Base-by-base conservation (phyloP, 768 basidiomycete species). In the Russula earlei region DNA sequence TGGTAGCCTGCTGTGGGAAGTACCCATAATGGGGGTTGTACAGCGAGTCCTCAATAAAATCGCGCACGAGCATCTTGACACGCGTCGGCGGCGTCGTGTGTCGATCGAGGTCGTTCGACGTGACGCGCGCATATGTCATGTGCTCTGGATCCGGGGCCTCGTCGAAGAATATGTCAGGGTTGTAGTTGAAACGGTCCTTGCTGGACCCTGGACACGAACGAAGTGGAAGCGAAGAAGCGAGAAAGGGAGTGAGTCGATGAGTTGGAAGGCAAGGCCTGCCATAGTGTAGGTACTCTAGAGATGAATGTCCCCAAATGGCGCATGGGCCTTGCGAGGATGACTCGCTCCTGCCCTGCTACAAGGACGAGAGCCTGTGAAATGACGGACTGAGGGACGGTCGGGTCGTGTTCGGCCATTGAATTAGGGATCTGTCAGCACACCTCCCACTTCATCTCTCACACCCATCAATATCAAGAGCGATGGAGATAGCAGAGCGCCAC, bases 21-120 rank as follows among this genome's bases (percentile, higher is more conserved):
- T 99, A 99, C 36, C 96, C 96, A 67, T 99, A 98, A 69, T 94
- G 73, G 4, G 92, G 94, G 68, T 99, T 98, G 74, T 99, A 99
- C 36, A 99, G 71, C 8, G 89, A 85, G 67, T 99, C 96, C 66
- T 98, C 92, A 58, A 99, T 92, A 67, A 87, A 99, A 72, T 99
- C 95, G 61, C 96, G 83, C 44, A 85, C 84, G 34, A 98, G 83
- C 91, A 97, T 94, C 70, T 88, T 91, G 54, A 94, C 93, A 51
- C 81, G 75, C 43, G 72, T 79, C 3, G 93, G 94, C 7, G 90
- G 91, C 34, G 70, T 67, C 8, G 68, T 71, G 50, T 71, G 69
- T 54, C 67, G 69, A 62, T 83, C 82, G 57, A 93, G 69, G 54
- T 83, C 77, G 62, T 84, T 83, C 20, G 91, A 86, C 9, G 84